A percentile compares a stretch with the other conserved stretches of the same genome.
Conservation (phyloP, 352 stramenopile species). For the Phytophthora vignae region DNA sequence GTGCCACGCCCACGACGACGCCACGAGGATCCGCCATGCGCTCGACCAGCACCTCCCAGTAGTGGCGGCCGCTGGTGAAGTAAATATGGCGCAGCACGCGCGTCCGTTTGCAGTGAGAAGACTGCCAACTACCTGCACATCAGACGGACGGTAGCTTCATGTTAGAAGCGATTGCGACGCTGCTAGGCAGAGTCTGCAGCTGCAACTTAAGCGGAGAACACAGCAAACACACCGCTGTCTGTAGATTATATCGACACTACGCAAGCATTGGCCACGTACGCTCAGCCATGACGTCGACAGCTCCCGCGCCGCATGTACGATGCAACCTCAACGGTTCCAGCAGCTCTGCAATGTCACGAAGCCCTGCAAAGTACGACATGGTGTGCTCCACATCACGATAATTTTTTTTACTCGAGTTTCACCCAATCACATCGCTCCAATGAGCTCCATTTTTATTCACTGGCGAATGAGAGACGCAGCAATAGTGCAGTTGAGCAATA, state of each 20-base stretch:
- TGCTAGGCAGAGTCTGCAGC: not conserved
- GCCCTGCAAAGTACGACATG: constrained; percentile 11
- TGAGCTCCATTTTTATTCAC: too few species aligned
- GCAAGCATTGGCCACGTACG: constrained; percentile 23
- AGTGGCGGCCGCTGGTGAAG: constrained; percentile 65
- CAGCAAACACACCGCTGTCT: not conserved
- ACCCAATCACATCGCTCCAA: not conserved
- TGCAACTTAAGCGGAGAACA: constrained; percentile 14
- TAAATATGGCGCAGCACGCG: constrained; percentile 55
- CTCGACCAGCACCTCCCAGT: constrained; percentile 54
- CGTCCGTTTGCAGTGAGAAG: constrained; percentile 28
- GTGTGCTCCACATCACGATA: constrained; percentile 5
- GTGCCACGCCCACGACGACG: constrained; percentile 46
- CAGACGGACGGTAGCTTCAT: not conserved
- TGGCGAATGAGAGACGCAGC: too few species aligned
- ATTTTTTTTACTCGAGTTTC: not conserved
- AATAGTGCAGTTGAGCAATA: too few species aligned
- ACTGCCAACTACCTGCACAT: constrained; percentile 33
- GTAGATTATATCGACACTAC: not conserved
- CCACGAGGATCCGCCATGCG: constrained; percentile 28
- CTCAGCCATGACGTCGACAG: constrained; percentile 31
- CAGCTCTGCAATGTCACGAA: constrained; percentile 32
- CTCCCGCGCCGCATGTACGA: constrained; percentile 20
- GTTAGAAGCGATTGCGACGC: not conserved
- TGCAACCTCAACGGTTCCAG: not conserved